Evolutionary conservation across 2,329 filamentous ascomycete genomes (phyloP), one percentile per base, ranked within the genome.

Genomic region (Pseudopyricularia javanii): DNA sequence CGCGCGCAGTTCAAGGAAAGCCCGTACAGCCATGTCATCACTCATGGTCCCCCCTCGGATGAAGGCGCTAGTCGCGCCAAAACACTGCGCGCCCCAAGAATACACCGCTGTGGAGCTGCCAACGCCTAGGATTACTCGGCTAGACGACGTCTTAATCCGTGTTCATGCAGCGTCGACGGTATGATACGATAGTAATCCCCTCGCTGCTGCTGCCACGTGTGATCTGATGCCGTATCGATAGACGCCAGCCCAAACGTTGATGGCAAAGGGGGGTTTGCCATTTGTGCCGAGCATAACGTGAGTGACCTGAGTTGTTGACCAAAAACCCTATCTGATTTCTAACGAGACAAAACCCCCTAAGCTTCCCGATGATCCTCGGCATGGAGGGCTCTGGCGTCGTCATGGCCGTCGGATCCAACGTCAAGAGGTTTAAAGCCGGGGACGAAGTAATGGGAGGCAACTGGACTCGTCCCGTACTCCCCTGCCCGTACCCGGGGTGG

Each of bases 31-130:
- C 22, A 49, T 49, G 47, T 24, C 47, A 7, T 32, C 37, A 15
- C 26, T 40, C 8, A 26, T 32, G 32, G 35, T 35, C 28, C 50
- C 50, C 35, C 5, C 37, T 28, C 72, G 64, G 1, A 74, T 73
- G 69, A 69, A 71, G 55, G 66, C 70, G 6, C 66, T 76, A 35
- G 66, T 70, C 14, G 69, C 70, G 28, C 67, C 63, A 0, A 69
- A 63, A 45, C 66, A 67, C 53, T 68, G 68, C 56, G 57, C 55
- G 4, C 73, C 74, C 0, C 60, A 60, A 0, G 61, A 55, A 8
- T 74, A 69, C 54, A 64, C 70, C 24, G 55, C 76, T 15, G 54
- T 60, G 4, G 68, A 73, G 4, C 53, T 73, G n/a, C 70, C 74
- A 0, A 62, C 69, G 3, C 74, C 75, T 0, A 57, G 56, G n/a